Evolutionary conservation across 768 basidiomycete species (phyloP).

Genomic region (Trametes cinnabarina): DNA sequence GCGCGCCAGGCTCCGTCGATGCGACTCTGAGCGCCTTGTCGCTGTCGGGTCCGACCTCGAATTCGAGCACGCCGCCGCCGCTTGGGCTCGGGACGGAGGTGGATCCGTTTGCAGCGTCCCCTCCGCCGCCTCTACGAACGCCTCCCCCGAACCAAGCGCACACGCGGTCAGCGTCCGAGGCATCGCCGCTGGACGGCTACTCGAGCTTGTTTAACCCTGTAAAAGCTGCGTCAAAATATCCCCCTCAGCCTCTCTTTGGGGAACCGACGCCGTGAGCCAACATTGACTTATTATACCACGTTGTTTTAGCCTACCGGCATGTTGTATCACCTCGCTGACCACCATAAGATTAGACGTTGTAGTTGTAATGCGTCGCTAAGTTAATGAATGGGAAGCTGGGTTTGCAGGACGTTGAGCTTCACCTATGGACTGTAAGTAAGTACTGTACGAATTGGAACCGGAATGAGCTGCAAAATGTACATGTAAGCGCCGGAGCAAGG

Average conservation of each 20-base stretch:
- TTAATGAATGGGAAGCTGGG: too few species aligned
- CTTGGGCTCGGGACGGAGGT: conserved; percentile 3
- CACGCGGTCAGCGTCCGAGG: conserved; percentile 4
- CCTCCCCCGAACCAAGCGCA: background rate
- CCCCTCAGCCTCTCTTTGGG: conserved; percentile 13
- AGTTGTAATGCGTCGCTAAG: conserved; percentile 1
- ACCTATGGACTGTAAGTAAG: too few species aligned
- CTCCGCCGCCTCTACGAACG: background rate
- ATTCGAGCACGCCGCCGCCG: background rate
- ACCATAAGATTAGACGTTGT: conserved; percentile 2
- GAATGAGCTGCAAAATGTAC: background rate
- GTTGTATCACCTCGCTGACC: conserved; percentile 7
- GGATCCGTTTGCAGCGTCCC: conserved; percentile 13
- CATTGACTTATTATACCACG: background rate
- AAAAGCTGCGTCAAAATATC: conserved; percentile 13
- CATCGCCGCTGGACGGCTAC: conserved; percentile 11
- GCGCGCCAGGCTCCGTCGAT: conserved; percentile 10
- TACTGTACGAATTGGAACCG: too few species aligned
- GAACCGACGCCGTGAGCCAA: background rate
- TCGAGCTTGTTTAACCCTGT: conserved; percentile 16
- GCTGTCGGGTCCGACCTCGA: background rate
- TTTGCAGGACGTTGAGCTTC: too few species aligned
- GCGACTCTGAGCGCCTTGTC: conserved; percentile 8
- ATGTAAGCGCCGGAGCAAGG: background rate
- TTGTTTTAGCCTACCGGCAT: background rate